These are phyloP conservation scores for Chlamydomonas schloesseri DNA, from an alignment of 139 green algal genomes.

Conservation along the genomic window DNA sequence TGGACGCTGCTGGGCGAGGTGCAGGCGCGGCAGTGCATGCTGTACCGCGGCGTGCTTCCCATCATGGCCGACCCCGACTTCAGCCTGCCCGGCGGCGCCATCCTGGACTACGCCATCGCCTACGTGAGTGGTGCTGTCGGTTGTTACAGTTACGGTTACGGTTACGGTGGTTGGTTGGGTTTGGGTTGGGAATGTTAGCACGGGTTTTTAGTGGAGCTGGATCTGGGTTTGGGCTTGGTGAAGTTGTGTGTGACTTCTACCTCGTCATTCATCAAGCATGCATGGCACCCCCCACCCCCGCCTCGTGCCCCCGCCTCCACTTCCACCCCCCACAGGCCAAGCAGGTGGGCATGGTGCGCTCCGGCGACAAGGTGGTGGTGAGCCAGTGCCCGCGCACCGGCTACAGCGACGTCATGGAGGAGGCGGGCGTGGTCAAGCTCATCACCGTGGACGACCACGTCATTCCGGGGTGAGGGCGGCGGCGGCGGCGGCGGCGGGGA, in stretches of 20 bases:
- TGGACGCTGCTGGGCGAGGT: slow-evolving; percentile 54
- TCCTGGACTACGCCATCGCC: slow-evolving; percentile 51
- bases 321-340: slow-evolving; percentile 52
- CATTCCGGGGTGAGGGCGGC: neutral
- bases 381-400: slow-evolving; percentile 65
- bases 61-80: slow-evolving; percentile 60
- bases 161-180: too few species aligned
- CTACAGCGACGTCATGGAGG: slow-evolving; percentile 57
- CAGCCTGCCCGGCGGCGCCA: slow-evolving; percentile 19
- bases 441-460: slow-evolving; percentile 54
- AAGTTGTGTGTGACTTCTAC: too few species aligned
- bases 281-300: neutral
- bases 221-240: too few species aligned
- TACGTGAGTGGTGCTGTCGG: slow-evolving; percentile 44
- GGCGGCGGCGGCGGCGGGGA: neutral
- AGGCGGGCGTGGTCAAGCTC: slow-evolving; percentile 72
- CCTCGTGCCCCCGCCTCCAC: too few species aligned
- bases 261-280: too few species aligned
- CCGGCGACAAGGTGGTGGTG: slow-evolving; percentile 68
- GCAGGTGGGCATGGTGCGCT: slow-evolving; percentile 45
- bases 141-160: too few species aligned
- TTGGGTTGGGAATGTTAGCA: too few species aligned
- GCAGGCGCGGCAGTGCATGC: slow-evolving; percentile 64
- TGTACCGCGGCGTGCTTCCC: slow-evolving; percentile 68
- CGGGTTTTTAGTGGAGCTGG: too few species aligned